A percentile compares a stretch with the other conserved stretches of the same genome.
Conservation (phyloP, 1,284 basidiomycete genomes). For the Apiotrichum montevideense region DNA sequence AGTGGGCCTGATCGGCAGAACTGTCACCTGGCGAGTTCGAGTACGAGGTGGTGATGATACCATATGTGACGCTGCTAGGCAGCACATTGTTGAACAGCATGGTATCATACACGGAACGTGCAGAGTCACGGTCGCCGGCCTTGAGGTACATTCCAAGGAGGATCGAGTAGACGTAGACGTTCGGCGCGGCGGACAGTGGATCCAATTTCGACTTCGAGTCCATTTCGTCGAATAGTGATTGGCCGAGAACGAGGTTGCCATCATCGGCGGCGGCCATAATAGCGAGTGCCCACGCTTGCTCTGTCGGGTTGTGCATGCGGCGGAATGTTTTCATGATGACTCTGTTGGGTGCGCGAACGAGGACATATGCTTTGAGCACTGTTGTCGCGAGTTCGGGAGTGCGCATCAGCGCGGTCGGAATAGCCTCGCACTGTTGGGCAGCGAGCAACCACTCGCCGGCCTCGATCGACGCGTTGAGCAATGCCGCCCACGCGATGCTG, state of each 20-base stretch:
- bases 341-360: slow-evolving; percentile 68
- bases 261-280: slow-evolving; percentile 80
- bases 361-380: slow-evolving; percentile 77
- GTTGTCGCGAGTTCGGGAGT: slow-evolving; percentile 51
- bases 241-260: slow-evolving; percentile 61
- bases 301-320: slow-evolving; percentile 43
- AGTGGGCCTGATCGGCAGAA: slow-evolving; percentile 32
- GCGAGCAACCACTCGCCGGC: slow-evolving; percentile 58
- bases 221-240: slow-evolving; percentile 64
- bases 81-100: slow-evolving; percentile 65
- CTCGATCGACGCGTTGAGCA: slow-evolving; percentile 81
- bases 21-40: slow-evolving; percentile 17
- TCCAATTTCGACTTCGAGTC: slow-evolving; percentile 47
- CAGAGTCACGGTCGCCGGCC: slow-evolving; percentile 53
- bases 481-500: slow-evolving; percentile 58
- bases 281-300: slow-evolving; percentile 64
- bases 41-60: slow-evolving; percentile 58
- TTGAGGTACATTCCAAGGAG: slow-evolving; percentile 77
- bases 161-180: slow-evolving; percentile 67
- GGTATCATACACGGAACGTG: slow-evolving; percentile 65
- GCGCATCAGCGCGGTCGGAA: slow-evolving; percentile 40
- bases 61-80: slow-evolving; percentile 67
- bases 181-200: slow-evolving; percentile 24
- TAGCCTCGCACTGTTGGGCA: slow-evolving; percentile 19
- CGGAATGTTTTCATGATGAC: slow-evolving; percentile 63